Evolutionary conservation across 2,329 filamentous ascomycete genomes (phyloP).

Genomic region (Ustulina deusta): DNA sequence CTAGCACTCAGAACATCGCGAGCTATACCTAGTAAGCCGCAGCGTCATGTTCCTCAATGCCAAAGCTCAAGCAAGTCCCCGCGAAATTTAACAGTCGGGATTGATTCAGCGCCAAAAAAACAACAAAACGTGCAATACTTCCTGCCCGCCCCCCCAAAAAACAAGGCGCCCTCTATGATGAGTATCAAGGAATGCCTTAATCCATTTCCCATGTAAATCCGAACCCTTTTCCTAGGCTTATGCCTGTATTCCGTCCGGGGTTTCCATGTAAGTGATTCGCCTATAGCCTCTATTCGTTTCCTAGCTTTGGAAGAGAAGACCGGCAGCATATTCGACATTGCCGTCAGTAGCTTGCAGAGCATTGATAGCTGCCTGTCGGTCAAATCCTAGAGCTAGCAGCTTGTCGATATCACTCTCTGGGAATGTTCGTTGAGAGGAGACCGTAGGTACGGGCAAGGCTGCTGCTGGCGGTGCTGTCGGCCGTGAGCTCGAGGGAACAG

Average conservation of each 20-base stretch:
- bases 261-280: conserved; percentile 20
- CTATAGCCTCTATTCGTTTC: conserved; percentile 2
- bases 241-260: conserved; percentile 21
- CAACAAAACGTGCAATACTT: conserved; percentile 2
- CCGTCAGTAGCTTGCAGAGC: conserved; percentile 86
- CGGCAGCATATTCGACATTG: conserved; percentile 89
- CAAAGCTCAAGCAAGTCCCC: conserved; percentile 7
- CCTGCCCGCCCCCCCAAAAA: conserved; percentile 14
- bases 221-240: conserved; percentile 25
- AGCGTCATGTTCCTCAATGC: conserved; percentile 17
- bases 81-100: conserved; percentile 5
- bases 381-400: conserved; percentile 82
- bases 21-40: conserved; percentile 8
- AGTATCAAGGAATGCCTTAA: conserved; percentile 27
- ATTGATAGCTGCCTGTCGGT: conserved; percentile 78
- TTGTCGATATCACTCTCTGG: conserved; percentile 78
- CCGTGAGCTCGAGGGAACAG: conserved; percentile 48
- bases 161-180: conserved; percentile 37
- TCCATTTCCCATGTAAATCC: conserved; percentile 28
- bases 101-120: conserved; percentile 12
- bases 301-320: conserved; percentile 74
- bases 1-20: neutral
- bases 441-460: conserved; percentile 29
- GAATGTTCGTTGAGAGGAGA: conserved; percentile 53
- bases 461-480: conserved; percentile 42